Evolutionary conservation across 805 yeast genomes (phyloP), one percentile per base, ranked within the genome.

Genomic region (Helenozyma rhizophorensis): DNA sequence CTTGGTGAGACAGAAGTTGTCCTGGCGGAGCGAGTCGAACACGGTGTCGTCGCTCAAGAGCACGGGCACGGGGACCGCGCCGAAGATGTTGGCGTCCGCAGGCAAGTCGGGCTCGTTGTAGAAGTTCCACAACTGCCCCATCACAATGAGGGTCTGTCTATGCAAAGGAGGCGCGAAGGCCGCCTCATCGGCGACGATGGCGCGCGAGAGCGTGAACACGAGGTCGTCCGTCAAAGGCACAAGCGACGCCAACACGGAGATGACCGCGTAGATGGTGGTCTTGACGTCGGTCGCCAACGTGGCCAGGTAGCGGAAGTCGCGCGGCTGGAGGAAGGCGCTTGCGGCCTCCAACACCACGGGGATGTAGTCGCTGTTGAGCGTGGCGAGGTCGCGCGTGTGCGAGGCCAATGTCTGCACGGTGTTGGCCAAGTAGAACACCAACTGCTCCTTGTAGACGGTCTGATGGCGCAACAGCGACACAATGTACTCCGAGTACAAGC

Each of bases 241-340:
- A 28, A 90, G 81, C 3, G 90, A 70, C 5, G 83, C 74, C 32
- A 89, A 62, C 2, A 90, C 96, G 0, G 90, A 75, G 15, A 90
- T 54, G 10, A 88, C 67, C 29, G 95, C 83, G 55, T 85, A 90
- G 2, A 90, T 87, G 13, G 96, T 81, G 38, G 86, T 71, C 54
- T 84, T 93, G 31, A 80, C 70, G 48, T 86, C 94, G 23, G 63
- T 28, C 5, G 37, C 35, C 22, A 53, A 42, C 5, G 57, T 38
- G 14, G 43, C 26, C 18, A 54, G 47, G 31, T 29, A 42, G 28
- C 43, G 47, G 30, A 32, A 40, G 8, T 32, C 24, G 17, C 37
- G 36, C 11, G 44, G 45, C 15, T 40, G 57, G 39, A 82, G 58
- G 24, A 83, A 58, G 35, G 68, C 64, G 13, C 83, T 84, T 11